Conservation (phyloP, 306 rosid species). For the Lathyrus oleraceus region DNA sequence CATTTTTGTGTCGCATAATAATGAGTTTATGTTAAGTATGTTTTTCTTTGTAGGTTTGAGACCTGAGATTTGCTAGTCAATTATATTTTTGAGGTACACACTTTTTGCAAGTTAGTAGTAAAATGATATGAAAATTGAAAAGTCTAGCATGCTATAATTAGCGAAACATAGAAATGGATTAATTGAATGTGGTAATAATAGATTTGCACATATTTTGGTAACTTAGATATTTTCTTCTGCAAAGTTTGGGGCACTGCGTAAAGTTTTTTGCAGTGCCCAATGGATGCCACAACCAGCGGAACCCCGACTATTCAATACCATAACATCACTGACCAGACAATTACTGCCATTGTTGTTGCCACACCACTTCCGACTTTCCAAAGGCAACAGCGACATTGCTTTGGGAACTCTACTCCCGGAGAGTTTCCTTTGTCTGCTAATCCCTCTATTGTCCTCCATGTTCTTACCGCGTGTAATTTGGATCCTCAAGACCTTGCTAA, state of each 20-base stretch:
- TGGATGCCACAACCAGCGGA: constrained; percentile 94
- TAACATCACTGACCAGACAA: constrained; percentile 85
- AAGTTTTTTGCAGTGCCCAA: constrained; percentile 80
- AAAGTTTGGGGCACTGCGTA: constrained; percentile 83
- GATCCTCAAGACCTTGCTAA: constrained; percentile 93
- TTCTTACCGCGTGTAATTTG: constrained; percentile 77
- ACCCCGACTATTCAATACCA: constrained; percentile 81
- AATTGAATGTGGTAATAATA: constrained; percentile 49
- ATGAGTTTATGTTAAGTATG: constrained; percentile 59
- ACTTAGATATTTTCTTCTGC: constrained; percentile 53
- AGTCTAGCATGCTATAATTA: constrained; percentile 41
- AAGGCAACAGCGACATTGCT: constrained; percentile 81
- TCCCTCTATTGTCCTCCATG: constrained; percentile 95
- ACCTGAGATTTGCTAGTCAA: constrained; percentile 78
- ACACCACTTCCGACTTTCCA: constrained; percentile 62
- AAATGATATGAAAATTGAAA: background rate
- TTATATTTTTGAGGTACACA: constrained; percentile 43
- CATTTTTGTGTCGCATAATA: constrained; percentile 45
- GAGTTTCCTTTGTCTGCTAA: constrained; percentile 94
- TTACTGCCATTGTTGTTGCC: constrained; percentile 67
- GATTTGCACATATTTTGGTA: constrained; percentile 58
- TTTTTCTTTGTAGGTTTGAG: constrained; percentile 86
- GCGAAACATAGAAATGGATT: constrained; percentile 36
- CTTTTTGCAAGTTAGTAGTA: constrained; percentile 34
- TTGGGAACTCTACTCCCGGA: constrained; percentile 77